Evolutionary conservation across 2,329 filamentous ascomycete species (phyloP).

Genomic region (Cercospora citrullina): DNA sequence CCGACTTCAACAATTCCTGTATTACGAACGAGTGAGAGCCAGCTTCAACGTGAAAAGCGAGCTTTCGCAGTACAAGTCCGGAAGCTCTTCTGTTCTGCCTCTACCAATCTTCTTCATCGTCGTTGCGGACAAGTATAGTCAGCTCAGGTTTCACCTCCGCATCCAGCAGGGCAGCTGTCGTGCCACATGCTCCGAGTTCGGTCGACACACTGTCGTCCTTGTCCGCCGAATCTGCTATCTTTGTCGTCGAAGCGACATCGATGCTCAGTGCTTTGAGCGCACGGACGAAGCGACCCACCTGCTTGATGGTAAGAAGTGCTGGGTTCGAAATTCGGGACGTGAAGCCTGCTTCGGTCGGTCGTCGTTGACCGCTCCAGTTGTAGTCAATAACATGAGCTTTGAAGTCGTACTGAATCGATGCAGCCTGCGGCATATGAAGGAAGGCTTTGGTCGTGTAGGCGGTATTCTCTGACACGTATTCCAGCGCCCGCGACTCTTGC

Average conservation of each 20-base stretch:
- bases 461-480: background rate
- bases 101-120: background rate
- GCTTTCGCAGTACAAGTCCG: too few relatives aligned
- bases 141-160: background rate
- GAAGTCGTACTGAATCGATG: background rate
- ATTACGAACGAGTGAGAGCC: too few relatives aligned
- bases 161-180: background rate
- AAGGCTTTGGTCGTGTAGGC: background rate
- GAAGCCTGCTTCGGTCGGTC: background rate
- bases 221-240: background rate
- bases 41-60: too few relatives aligned
- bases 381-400: background rate
- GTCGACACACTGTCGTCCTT: background rate
- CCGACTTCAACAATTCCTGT: too few relatives aligned
- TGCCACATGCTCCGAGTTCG: background rate
- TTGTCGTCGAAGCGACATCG: too few relatives aligned
- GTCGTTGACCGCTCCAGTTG: background rate
- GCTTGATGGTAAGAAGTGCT: background rate
- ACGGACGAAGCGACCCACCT: background rate
- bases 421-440: background rate
- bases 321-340: background rate
- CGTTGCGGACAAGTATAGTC: constrained; percentile 7
- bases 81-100: too few relatives aligned
- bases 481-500: background rate
- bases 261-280: background rate